Evolutionary conservation across 768 basidiomycete species (phyloP).

Genomic region (Trichaptum fuscoviolaceum): DNA sequence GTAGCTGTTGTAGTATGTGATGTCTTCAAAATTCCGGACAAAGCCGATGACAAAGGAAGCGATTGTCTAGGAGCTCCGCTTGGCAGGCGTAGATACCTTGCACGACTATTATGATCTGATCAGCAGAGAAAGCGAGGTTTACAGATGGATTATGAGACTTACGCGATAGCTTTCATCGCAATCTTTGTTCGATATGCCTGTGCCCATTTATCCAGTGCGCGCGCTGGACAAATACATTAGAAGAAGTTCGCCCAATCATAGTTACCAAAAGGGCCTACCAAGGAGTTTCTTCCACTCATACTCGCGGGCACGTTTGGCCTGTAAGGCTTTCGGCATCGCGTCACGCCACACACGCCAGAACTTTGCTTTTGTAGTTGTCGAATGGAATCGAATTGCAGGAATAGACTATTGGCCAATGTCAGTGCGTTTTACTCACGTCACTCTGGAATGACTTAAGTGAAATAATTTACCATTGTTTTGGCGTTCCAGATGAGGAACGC

Average conservation of each 20-base stretch:
- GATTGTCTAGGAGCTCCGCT: constrained; percentile 10
- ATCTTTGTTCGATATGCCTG: constrained; percentile 63
- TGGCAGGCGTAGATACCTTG: constrained; percentile 75
- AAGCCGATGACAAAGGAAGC: neutral
- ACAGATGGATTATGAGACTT: constrained; percentile 30
- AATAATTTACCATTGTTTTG: constrained; percentile 55
- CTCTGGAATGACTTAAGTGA: constrained; percentile 1
- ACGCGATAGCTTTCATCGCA: constrained; percentile 80
- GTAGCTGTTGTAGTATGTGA: neutral
- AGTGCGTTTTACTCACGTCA: constrained; percentile 6
- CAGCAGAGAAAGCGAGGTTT: constrained; percentile 15
- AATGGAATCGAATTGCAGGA: constrained; percentile 75
- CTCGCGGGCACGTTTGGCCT: constrained; percentile 62
- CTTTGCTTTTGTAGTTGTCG: constrained; percentile 51
- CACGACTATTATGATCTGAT: constrained; percentile 46
- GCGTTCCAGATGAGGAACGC: constrained; percentile 72
- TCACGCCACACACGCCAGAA: constrained; percentile 64
- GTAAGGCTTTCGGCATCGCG: constrained; percentile 65
- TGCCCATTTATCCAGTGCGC: constrained; percentile 60
- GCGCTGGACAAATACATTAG: constrained; percentile 31
- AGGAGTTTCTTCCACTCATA: constrained; percentile 47
- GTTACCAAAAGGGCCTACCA: constrained; percentile 36
- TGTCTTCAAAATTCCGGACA: neutral
- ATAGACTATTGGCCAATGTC: constrained; percentile 44
- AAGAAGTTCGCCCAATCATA: neutral